These are phyloP conservation scores for Candida peoriensis DNA, from an alignment of 805 yeast genomes.

Conservation along the genomic window DNA sequence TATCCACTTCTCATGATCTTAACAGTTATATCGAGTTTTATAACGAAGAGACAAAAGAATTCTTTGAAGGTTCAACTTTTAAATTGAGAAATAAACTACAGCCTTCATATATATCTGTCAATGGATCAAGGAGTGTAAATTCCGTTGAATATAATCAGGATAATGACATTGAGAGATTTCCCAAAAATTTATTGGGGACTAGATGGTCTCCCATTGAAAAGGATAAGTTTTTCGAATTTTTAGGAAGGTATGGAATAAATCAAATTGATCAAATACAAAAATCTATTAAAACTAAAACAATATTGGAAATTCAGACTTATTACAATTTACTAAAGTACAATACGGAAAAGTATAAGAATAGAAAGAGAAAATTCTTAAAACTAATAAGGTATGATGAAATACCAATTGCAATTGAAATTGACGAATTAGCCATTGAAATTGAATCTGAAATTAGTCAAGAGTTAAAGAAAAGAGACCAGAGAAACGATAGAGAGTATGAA, in stretches of 20 bases:
- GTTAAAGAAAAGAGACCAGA: background rate
- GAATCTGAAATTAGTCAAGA: constrained; percentile 37
- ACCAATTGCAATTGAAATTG: constrained; percentile 51
- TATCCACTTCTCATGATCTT: too few species aligned
- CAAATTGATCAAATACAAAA: constrained; percentile 35
- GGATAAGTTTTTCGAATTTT: constrained; percentile 42
- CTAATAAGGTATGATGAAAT: constrained; percentile 37
- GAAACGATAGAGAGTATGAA: background rate
- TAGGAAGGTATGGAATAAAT: constrained; percentile 46
- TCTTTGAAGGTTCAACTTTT: background rate
- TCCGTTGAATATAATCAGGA: background rate
- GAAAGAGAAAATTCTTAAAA: constrained; percentile 9
- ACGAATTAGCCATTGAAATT: constrained; percentile 33
- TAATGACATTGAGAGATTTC: too few species aligned
- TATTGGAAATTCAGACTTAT: constrained; percentile 40
- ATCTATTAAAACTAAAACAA: constrained; percentile 37
- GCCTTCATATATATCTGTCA: background rate
- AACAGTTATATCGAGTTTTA: background rate
- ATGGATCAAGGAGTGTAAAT: background rate
- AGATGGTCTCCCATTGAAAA: constrained; percentile 47
- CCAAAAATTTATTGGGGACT: background rate
- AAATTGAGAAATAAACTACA: constrained; percentile 6
- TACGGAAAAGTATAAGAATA: constrained; percentile 24
- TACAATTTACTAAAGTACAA: constrained; percentile 34
- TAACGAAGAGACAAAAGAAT: background rate